Conservation (phyloP, 345 rosid genomes). For the Atalantia buxifolia region DNA sequence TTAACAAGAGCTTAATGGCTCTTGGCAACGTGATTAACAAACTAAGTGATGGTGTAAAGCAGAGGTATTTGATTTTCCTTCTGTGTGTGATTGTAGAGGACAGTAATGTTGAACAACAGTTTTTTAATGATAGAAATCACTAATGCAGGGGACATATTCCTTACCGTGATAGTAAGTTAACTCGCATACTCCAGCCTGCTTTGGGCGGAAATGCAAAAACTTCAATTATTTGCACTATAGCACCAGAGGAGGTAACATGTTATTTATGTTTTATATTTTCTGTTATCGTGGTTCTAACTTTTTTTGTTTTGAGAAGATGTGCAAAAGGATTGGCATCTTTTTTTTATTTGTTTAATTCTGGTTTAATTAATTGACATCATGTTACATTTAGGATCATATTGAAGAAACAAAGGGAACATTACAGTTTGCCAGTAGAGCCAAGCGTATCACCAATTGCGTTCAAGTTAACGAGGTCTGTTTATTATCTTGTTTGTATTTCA, state of each 20-base stretch:
- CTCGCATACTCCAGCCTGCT: constrained; percentile 97
- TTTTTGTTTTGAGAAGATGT: not conserved
- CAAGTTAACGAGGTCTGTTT: constrained; percentile 88
- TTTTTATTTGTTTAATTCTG: not conserved
- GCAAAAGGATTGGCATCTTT: not conserved
- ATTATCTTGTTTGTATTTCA: constrained; percentile 1
- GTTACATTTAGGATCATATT: constrained; percentile 60
- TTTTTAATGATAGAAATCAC: constrained; percentile 6
- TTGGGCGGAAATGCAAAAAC: constrained; percentile 98
- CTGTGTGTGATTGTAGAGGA: not conserved
- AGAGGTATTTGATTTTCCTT: constrained; percentile 47
- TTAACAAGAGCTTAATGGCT: constrained; percentile 94
- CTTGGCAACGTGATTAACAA: constrained; percentile 97
- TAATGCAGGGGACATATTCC: constrained; percentile 87
- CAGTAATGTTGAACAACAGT: not conserved
- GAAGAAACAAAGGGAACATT: constrained; percentile 97
- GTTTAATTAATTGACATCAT: not conserved
- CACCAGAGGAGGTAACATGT: constrained; percentile 87
- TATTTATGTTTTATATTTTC: not conserved
- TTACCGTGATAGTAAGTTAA: constrained; percentile 95
- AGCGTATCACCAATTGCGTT: constrained; percentile 87
- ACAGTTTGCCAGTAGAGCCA: constrained; percentile 96
- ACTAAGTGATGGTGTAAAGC: constrained; percentile 74
- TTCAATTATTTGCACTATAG: constrained; percentile 91
- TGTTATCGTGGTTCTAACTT: not conserved